Evolutionary conservation across 73 alveolate species (phyloP), one percentile per base, ranked within the genome.

Genomic region (Paramecium pentaurelia): DNA sequence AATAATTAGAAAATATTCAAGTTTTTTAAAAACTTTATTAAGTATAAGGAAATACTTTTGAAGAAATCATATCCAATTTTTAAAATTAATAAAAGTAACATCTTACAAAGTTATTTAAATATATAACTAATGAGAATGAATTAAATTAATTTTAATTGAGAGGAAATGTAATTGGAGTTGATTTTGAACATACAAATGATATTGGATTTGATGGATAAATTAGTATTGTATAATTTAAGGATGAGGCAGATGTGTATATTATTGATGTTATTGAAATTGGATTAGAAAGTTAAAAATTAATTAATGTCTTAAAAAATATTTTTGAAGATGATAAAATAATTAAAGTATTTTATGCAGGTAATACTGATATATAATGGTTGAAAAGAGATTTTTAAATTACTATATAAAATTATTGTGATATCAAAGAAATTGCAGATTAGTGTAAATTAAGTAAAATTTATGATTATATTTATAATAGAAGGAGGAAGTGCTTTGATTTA

Each of bases 191-290:
- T 25, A 89, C 92, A 1, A 38, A 71, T 49, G 94, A 77, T 8
- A 89, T 71, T 25, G 88, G 92, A 28, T 89, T 71, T 89, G 94
- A 89, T 71, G 94, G 94, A 45, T 45, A 44, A 32, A 60, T 89
- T 6, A 71, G 94, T 30, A 42, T 89, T 6, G 58, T 89, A 4
- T 36, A 89, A 47, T 32, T 89, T 22, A 71, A 77, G 38, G 88
- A 77, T 71, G 84, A 89, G 0, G 45, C 42, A 14, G 54, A 68
- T 71, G 84, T 71, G 14, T 89, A 89, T 27, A 16, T 89, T 27
- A 71, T 71, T 16, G 90, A 71, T 70, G 86, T 70, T 1, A 36
- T 88, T 38, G 58, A 47, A 10, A 68, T 88, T 8, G 47, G 71
- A 27, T 37, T 40, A 6, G 73, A 40, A 22, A 20, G 7, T 80